phyloP scores from a whole-genome alignment of 148 eudicot species.

The Cornus suecica region DNA sequence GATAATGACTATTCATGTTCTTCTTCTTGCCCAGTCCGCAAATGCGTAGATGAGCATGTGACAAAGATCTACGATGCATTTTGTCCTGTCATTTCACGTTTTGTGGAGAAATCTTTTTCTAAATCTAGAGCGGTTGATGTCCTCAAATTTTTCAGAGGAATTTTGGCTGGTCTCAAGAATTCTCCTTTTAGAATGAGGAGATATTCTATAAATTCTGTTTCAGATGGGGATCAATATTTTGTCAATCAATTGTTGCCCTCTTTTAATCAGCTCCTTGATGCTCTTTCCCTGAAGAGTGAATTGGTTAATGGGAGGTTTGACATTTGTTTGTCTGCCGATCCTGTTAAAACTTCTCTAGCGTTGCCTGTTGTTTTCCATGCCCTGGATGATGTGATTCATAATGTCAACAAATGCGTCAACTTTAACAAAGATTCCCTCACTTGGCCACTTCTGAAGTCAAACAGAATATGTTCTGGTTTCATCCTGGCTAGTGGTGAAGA shows the following conservation, averaged over 20 bases:
- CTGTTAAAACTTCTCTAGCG: conserved; percentile 78
- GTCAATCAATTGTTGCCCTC: conserved; percentile 44
- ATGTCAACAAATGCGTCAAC: conserved; percentile 28
- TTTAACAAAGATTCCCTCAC: conserved; percentile 39
- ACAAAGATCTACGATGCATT: conserved; percentile 68
- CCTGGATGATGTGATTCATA: conserved; percentile 66
- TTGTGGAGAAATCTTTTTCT: conserved; percentile 43
- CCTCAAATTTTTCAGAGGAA: conserved; percentile 42
- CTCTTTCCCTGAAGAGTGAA: conserved; percentile 60
- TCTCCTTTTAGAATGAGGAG: conserved; percentile 66
- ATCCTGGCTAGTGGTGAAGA: conserved; percentile 95
- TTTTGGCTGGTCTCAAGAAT: conserved; percentile 53
- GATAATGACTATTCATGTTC: conserved; percentile 46
- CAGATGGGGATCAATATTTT: conserved; percentile 31
- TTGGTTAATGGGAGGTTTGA: conserved; percentile 37
- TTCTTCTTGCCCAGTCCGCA: conserved; percentile 76
- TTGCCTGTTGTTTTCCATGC: conserved; percentile 87
- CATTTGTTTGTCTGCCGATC: conserved; percentile 65
- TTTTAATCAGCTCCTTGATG: conserved; percentile 51
- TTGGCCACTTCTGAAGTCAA: conserved; percentile 70
- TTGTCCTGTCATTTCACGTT: conserved; percentile 39
- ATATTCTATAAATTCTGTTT: conserved; percentile 35
- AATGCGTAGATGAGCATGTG: conserved; percentile 87
- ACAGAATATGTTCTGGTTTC: conserved; percentile 76
- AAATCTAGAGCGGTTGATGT: conserved; percentile 41